phyloP scores from a whole-genome alignment of 2,329 filamentous ascomycete genomes.

The Aspergillus uvarum region DNA sequence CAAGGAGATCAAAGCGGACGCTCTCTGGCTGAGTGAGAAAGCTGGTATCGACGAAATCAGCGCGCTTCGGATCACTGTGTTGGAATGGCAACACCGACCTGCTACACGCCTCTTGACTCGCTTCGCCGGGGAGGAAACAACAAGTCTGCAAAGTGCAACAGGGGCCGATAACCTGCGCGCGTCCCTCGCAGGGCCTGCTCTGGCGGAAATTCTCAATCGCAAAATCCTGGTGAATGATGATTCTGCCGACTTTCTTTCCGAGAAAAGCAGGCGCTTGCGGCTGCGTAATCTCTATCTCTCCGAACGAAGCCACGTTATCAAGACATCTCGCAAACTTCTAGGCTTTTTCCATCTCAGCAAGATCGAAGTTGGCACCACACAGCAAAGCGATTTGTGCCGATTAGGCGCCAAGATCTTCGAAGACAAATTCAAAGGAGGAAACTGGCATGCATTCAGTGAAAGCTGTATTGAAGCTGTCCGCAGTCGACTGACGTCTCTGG shows the following conservation, averaged over 20 bases:
- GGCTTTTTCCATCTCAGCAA: slow-evolving; percentile 31
- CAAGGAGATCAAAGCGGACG: slow-evolving; percentile 77
- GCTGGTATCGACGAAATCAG: slow-evolving; percentile 76
- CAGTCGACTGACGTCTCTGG: slow-evolving; percentile 34
- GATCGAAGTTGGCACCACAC: slow-evolving; percentile 13
- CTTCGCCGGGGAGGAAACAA: slow-evolving; percentile 74
- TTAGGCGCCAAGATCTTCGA: slow-evolving; percentile 34
- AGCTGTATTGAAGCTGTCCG: slow-evolving; percentile 38
- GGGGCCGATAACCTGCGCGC: slow-evolving; percentile 62
- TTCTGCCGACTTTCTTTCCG: slow-evolving; percentile 57
- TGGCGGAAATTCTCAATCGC: slow-evolving; percentile 36
- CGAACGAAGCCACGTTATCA: slow-evolving; percentile 68
- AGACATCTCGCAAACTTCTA: slow-evolving; percentile 56
- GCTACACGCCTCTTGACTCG: slow-evolving; percentile 68
- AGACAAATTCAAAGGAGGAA: slow-evolving; percentile 25
- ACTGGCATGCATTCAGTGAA: slow-evolving; percentile 29
- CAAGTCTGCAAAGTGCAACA: slow-evolving; percentile 72
- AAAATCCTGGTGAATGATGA: slow-evolving; percentile 26
- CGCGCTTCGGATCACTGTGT: slow-evolving; percentile 73
- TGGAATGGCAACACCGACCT: slow-evolving; percentile 83
- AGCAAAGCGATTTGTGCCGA: slow-evolving; percentile 20
- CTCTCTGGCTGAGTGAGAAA: slow-evolving; percentile 79
- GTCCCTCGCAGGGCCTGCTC: slow-evolving; percentile 50
- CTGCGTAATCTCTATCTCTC: slow-evolving; percentile 70
- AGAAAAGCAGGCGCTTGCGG: slow-evolving; percentile 63